Evolutionary conservation across 768 basidiomycete genomes (phyloP).

Genomic region (Crucibulum laeve): DNA sequence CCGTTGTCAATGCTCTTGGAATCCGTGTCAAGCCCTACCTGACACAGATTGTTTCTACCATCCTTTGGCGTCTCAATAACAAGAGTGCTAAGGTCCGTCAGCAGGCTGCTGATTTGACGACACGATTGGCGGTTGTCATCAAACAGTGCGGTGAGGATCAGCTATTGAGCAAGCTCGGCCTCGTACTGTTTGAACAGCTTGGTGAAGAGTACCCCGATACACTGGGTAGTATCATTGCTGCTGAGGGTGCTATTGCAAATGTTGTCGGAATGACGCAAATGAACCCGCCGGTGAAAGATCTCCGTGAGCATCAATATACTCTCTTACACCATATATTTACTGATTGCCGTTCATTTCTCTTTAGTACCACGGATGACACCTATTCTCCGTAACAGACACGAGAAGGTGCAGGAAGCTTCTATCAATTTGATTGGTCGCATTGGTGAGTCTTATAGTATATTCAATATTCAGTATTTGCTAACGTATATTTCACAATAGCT

Average conservation of each 20-base stretch:
- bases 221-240: conserved; percentile 97
- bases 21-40: conserved; percentile 98
- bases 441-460: conserved; percentile 33
- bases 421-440: conserved; percentile 99
- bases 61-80: conserved; percentile 99
- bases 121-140: conserved; percentile 94
- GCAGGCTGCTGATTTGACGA: conserved; percentile 97
- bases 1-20: conserved; percentile 94
- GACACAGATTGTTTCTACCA: conserved; percentile 97
- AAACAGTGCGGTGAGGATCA: conserved; percentile 98
- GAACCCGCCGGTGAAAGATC: conserved; percentile 99
- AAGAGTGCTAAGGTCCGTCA: conserved; percentile 99
- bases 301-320: conserved; percentile 58
- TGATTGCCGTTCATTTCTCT: conserved; percentile 5
- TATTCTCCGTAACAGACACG: conserved; percentile 97
- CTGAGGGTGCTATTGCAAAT: conserved; percentile 97
- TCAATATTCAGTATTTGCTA: conserved; percentile 12
- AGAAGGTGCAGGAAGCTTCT: conserved; percentile 98
- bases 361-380: conserved; percentile 99
- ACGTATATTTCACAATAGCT: conserved; percentile 35
- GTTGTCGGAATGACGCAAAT: conserved; percentile 99
- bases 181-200: conserved; percentile 96
- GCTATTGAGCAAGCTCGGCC: conserved; percentile 89
- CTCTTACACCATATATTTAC: background rate
- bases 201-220: conserved; percentile 99